These are phyloP conservation scores for Beauveria pseudobassiana DNA, from an alignment of 2,329 filamentous ascomycete species.

Conservation along the genomic window DNA sequence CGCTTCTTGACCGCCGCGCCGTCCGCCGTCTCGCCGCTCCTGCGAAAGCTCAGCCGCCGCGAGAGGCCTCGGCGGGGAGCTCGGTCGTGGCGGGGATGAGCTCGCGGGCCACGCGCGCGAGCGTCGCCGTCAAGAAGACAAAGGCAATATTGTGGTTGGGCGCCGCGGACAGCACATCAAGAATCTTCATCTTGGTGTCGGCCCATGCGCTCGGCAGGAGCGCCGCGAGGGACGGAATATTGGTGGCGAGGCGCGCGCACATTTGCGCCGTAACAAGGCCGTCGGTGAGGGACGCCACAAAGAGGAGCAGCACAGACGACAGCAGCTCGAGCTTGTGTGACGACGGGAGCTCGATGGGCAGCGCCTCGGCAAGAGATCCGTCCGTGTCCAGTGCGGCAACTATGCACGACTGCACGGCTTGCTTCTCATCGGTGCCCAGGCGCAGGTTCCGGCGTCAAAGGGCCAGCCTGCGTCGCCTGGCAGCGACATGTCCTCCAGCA, in stretches of 20 bases:
- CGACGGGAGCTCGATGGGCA: conserved; percentile 56
- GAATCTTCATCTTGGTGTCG: conserved; percentile 45
- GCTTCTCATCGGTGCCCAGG: conserved; percentile 17
- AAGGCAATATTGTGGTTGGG: conserved; percentile 84
- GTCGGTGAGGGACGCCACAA: conserved; percentile 68
- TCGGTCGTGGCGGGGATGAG: conserved; percentile 33
- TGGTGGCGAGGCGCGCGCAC: conserved; percentile 62
- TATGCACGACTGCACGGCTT: conserved; percentile 28
- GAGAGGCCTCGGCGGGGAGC: conserved; percentile 25
- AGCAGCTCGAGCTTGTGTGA: conserved; percentile 68
- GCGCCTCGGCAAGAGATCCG: conserved; percentile 48
- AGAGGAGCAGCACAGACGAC: conserved; percentile 62
- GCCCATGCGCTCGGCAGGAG: conserved; percentile 22
- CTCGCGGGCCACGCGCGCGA: conserved; percentile 47
- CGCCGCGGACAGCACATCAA: conserved; percentile 65
- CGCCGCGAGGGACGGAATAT: conserved; percentile 35
- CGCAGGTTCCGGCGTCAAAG: conserved; percentile 39
- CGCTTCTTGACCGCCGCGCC: conserved; percentile 32
- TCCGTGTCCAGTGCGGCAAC: conserved; percentile 70
- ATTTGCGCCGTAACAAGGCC: conserved; percentile 65
- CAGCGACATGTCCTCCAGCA: conserved; percentile 47
- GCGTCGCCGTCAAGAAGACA: conserved; percentile 75
- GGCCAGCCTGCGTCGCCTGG: conserved; percentile 54
- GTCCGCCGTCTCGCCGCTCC: background rate
- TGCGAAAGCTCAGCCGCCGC: conserved; percentile 39